Evolutionary conservation across 495 filamentous ascomycete genomes (phyloP).

Genomic region (Podospora appendiculata): DNA sequence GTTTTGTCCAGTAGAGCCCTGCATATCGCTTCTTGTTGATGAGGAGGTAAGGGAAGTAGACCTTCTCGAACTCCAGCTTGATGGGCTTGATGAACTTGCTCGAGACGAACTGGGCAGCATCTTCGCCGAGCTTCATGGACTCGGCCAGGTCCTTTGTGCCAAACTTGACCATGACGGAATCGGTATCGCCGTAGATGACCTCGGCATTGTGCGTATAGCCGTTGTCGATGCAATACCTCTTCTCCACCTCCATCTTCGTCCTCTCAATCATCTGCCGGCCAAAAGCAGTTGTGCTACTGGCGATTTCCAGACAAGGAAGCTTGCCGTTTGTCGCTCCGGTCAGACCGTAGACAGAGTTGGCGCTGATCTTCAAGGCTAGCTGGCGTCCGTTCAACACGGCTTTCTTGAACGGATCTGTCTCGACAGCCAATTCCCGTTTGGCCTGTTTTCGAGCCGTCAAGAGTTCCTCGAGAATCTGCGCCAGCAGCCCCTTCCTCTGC

Average conservation of each 20-base stretch:
- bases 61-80: constrained; percentile 99
- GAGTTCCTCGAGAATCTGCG: constrained; percentile 92
- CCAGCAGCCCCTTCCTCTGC: constrained; percentile 83
- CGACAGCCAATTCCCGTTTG: constrained; percentile 81
- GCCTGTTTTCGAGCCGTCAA: constrained; percentile 84
- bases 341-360: constrained; percentile 96
- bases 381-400: constrained; percentile 97
- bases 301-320: constrained; percentile 88
- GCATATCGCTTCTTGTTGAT: constrained; percentile 99
- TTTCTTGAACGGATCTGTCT: constrained; percentile 95
- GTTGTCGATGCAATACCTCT: constrained; percentile 81
- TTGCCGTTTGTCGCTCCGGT: constrained; percentile 96
- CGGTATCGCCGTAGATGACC: constrained; percentile 98
- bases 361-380: constrained; percentile 91
- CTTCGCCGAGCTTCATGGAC: constrained; percentile 89
- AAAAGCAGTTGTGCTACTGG: constrained; percentile 91
- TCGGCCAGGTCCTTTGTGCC: constrained; percentile 75
- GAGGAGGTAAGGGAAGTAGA: constrained; percentile 95
- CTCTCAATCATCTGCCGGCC: constrained; percentile 98
- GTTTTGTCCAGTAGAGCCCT: constrained; percentile 91
- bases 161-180: constrained; percentile 99
- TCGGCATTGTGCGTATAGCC: constrained; percentile 90
- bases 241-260: constrained; percentile 89
- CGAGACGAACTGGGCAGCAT: constrained; percentile 82
- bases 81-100: constrained; percentile 90